Conservation (phyloP, 2,329 filamentous ascomycete genomes). For the Neodidymelliopsis sp. region DNA sequence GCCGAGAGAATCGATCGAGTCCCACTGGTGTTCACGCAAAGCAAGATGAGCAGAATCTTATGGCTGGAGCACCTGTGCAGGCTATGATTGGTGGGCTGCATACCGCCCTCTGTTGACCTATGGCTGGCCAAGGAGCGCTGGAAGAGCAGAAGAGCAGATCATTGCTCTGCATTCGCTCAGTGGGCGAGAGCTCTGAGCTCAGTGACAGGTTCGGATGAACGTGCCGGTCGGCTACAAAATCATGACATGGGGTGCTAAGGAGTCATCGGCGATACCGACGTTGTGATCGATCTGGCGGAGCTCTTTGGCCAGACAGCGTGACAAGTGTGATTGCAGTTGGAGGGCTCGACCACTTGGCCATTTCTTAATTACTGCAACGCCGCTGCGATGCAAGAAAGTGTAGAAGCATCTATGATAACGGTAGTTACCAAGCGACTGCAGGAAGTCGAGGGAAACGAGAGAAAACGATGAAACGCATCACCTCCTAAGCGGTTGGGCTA, state of each 20-base stretch:
- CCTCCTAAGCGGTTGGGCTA: neutral
- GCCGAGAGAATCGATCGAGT: slow-evolving; percentile 6
- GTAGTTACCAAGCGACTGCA: neutral
- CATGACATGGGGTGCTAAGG: neutral
- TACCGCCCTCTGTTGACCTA: neutral
- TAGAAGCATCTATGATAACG: neutral
- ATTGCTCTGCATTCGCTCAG: neutral
- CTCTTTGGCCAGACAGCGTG: neutral
- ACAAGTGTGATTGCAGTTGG: neutral
- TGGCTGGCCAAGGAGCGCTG: neutral
- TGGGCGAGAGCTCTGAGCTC: neutral
- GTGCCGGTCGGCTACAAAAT: neutral
- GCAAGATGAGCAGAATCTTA: slow-evolving; percentile 14
- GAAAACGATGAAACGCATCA: too few species aligned
- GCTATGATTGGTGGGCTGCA: slow-evolving; percentile 3
- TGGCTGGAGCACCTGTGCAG: neutral
- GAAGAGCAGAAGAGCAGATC: neutral
- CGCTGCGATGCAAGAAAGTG: neutral
- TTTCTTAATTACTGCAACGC: neutral
- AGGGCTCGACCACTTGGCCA: neutral
- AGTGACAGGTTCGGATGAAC: slow-evolving; percentile 1
- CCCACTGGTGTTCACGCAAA: neutral
- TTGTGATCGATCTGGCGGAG: neutral
- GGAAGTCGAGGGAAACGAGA: neutral
- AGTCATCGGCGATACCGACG: neutral